Evolutionary conservation across 768 basidiomycete genomes (phyloP).

Genomic region (Exidia glandulosa): DNA sequence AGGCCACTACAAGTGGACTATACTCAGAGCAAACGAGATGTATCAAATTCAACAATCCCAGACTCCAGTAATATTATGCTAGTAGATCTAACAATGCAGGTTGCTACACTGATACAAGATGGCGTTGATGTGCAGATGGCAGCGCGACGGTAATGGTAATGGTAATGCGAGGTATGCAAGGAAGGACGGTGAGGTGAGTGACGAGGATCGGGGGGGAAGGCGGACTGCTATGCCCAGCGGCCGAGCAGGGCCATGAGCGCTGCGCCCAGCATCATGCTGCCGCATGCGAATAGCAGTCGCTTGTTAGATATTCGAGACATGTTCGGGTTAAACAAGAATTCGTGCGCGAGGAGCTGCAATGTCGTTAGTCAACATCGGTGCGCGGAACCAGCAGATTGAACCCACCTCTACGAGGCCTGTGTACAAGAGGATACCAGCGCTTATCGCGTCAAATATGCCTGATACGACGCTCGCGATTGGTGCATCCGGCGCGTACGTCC

Average conservation of each 20-base stretch:
- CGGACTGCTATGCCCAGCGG: conserved; percentile 76
- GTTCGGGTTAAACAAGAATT: conserved; percentile 83
- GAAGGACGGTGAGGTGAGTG: background rate
- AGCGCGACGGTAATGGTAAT: too few relatives aligned
- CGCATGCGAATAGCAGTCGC: conserved; percentile 57
- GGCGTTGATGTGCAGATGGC: too few relatives aligned
- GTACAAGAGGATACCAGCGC: conserved; percentile 80
- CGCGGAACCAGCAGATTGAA: too few relatives aligned
- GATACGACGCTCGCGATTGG: conserved; percentile 70
- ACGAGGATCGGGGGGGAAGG: background rate
- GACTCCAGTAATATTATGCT: too few relatives aligned
- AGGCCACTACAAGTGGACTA: too few relatives aligned
- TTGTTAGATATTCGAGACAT: conserved; percentile 61
- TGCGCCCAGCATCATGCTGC: conserved; percentile 67
- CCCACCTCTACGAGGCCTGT: conserved; percentile 77
- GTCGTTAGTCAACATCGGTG: too few relatives aligned
- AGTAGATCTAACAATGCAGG: too few relatives aligned
- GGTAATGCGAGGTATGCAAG: background rate
- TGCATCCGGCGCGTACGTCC: conserved; percentile 72
- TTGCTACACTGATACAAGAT: too few relatives aligned
- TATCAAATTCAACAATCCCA: too few relatives aligned
- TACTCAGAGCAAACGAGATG: too few relatives aligned
- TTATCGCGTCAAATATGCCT: conserved; percentile 76
- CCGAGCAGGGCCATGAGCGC: conserved; percentile 89
- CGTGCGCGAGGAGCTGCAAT: conserved; percentile 89